Evolutionary conservation across 495 filamentous ascomycete species (phyloP), one percentile per base, ranked within the genome.

Genomic region (Poronia punctata): DNA sequence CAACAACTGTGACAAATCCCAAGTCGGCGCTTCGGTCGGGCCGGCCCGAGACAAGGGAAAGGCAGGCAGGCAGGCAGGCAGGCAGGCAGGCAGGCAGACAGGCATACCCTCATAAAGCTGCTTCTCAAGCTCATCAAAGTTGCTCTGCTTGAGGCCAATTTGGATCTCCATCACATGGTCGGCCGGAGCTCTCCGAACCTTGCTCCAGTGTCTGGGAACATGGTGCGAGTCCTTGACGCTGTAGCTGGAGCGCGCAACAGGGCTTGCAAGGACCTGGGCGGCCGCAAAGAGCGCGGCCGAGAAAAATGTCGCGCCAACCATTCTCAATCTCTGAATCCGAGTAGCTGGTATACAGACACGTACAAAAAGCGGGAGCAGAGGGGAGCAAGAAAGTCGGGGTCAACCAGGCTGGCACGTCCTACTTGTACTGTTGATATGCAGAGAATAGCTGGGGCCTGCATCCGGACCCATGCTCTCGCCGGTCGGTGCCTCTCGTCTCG

Each of bases 91-190:
- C 12, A 32, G 14, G 12, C 5, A 11, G 19, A 9, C 23, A 27
- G 11, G 15, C 54, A 11, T 54, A 57, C 54, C 61, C 29, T 72
- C 64, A 16, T 68, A 54, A 40, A 80, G 56, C 28, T 66, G 70
- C 23, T 65, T 62, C 59, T 78, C 71, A 6, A 82, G 54, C 37
- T 74, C 69, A n/a, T 64, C 63, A n/a, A 71, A 45, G 32, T 70
- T 49, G 34, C 54, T 54, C 44, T 61, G 57, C 27, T 44, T 55
- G 26, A 66, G 54, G 20, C 54, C 63, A 20, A 66, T 49, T 16
- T 54, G 58, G 12, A 66, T 46, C 3, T 51, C 35, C 19, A 66
- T 56, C 21, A 56, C 39, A 16, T 68, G 54, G 12, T 18, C 72
- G 65, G 59, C 56, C 2, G 71, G 60, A 1, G 75, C 72, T 15